These are phyloP conservation scores for Anisodus acutangulus DNA, from an alignment of 257 asterid genomes.

Conservation along the genomic window DNA sequence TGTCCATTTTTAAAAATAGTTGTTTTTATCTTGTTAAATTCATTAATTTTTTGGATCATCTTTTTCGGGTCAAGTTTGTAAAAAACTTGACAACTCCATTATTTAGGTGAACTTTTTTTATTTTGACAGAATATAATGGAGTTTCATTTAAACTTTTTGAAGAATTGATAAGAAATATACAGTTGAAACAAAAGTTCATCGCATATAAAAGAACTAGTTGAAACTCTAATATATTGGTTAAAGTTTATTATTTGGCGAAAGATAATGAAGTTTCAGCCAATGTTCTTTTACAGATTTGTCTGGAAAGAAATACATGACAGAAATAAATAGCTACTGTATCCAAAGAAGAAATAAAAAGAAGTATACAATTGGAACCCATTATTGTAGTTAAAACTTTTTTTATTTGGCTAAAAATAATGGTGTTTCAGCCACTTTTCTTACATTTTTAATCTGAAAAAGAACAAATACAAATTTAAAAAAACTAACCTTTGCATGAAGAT, in stretches of 20 bases:
- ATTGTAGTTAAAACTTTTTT: background rate
- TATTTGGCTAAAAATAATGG: background rate
- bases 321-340: background rate
- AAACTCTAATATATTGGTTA: conserved; percentile 3
- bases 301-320: background rate
- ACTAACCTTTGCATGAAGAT: background rate
- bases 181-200: background rate
- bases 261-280: background rate
- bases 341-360: background rate
- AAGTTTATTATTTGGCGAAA: background rate
- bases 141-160: background rate
- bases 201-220: background rate
- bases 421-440: background rate
- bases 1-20: background rate
- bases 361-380: background rate
- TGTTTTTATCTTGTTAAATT: background rate
- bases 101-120: background rate
- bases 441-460: background rate
- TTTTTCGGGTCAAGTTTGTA: background rate
- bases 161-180: background rate
- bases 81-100: background rate
- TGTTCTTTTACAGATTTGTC: background rate
- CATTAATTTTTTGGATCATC: background rate
- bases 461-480: background rate
- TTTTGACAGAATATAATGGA: background rate